phyloP scores from a whole-genome alignment of 1,284 basidiomycete genomes.

The Rhodotorula glutinis region DNA sequence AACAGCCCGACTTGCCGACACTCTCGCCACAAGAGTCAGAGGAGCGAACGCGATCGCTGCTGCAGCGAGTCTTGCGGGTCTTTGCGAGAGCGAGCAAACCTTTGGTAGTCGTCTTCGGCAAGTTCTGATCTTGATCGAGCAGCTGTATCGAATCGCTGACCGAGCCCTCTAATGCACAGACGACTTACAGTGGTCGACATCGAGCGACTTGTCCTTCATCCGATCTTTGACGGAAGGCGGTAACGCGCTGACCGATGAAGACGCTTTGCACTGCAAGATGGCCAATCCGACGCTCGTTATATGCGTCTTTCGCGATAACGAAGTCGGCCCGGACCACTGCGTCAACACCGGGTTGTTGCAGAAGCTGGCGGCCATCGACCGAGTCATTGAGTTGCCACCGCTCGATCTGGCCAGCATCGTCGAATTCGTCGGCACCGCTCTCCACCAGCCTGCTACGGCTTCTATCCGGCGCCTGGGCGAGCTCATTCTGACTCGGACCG shows the following conservation, averaged over 20 bases:
- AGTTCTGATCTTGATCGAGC: too few species aligned
- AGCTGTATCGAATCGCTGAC: too few species aligned
- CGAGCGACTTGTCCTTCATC: constrained; percentile 34
- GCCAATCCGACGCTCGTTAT: constrained; percentile 30
- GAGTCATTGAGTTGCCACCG: constrained; percentile 21
- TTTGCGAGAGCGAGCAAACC: constrained; percentile 33
- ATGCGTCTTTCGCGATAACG: constrained; percentile 35
- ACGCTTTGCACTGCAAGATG: constrained; percentile 17
- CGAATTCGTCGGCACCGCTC: constrained; percentile 16
- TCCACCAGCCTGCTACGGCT: constrained; percentile 12
- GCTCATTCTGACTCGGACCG: constrained; percentile 10
- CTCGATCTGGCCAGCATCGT: constrained; percentile 19
- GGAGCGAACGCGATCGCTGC: constrained; percentile 22
- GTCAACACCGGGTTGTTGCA: constrained; percentile 27
- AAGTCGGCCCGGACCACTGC: constrained; percentile 29
- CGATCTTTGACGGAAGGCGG: constrained; percentile 17
- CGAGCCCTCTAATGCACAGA: too few species aligned
- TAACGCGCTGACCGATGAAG: constrained; percentile 2
- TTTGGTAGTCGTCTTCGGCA: constrained; percentile 34
- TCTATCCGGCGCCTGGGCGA: constrained; percentile 1
- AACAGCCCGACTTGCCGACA: constrained; percentile 17
- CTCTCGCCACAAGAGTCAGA: constrained; percentile 30
- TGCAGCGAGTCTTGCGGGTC: constrained; percentile 24
- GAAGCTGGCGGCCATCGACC: not conserved
- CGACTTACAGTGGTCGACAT: constrained; percentile 36